Conservation (phyloP, 1,284 basidiomycete species). For the Puccinia coronata region DNA sequence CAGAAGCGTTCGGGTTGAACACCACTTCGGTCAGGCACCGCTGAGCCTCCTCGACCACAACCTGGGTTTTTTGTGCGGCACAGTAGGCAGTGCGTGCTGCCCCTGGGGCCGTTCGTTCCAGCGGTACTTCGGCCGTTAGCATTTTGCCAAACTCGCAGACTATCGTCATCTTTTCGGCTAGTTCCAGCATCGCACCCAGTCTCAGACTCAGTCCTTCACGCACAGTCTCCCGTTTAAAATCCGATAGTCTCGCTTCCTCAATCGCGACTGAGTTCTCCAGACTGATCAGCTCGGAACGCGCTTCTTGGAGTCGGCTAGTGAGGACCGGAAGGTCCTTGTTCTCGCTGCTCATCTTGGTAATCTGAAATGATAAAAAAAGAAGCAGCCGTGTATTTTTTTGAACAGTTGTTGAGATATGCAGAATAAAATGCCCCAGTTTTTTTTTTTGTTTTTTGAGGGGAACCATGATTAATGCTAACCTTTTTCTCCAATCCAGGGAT, state of each 20-base stretch:
- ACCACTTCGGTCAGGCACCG: conserved; percentile 42
- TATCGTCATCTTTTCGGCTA: conserved; percentile 56
- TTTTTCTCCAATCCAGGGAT: conserved; percentile 56
- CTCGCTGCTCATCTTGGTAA: conserved; percentile 57
- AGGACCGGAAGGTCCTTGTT: conserved; percentile 55
- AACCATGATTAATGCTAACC: too few relatives aligned
- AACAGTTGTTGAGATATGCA: neutral
- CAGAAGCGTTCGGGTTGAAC: conserved; percentile 30
- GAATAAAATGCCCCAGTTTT: too few relatives aligned
- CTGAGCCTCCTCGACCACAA: conserved; percentile 48
- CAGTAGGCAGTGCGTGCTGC: conserved; percentile 53
- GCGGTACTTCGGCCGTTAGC: conserved; percentile 55
- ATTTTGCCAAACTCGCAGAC: conserved; percentile 56
- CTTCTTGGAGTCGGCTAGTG: conserved; percentile 53
- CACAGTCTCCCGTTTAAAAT: conserved; percentile 52
- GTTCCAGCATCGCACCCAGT: conserved; percentile 56
- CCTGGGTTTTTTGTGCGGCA: conserved; percentile 13
- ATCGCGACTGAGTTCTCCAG: conserved; percentile 55
- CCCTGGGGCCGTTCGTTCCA: conserved; percentile 54
- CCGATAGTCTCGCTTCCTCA: conserved; percentile 54
- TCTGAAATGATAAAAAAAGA: conserved; percentile 43
- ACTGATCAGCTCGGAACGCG: conserved; percentile 55
- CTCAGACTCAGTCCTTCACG: conserved; percentile 51
- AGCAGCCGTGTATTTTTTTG: neutral
- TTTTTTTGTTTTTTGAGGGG: too few relatives aligned